A percentile compares a stretch with the other conserved stretches of the same genome.
phyloP scores from a whole-genome alignment of 2,329 filamentous ascomycete species.

The Cadophora luteo-olivacea region DNA sequence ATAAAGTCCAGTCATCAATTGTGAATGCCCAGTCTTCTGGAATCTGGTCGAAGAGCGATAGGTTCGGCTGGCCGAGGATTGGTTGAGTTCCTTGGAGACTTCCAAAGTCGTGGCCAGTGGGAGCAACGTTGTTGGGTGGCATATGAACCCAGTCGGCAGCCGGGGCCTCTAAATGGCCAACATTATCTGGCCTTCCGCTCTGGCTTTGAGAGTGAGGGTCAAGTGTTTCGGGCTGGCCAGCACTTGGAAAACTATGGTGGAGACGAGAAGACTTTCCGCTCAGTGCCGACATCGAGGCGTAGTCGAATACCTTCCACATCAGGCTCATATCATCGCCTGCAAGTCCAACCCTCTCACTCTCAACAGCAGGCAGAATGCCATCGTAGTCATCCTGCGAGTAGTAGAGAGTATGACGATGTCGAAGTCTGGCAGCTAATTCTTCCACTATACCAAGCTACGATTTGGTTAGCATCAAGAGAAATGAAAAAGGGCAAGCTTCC shows the following conservation, averaged over 20 bases:
- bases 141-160: background rate
- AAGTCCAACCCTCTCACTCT: slow-evolving; percentile 30
- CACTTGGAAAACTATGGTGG: too few relatives aligned
- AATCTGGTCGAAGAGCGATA: slow-evolving; percentile 30
- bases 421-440: slow-evolving; percentile 30
- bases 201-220: slow-evolving; percentile 3
- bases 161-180: background rate
- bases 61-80: slow-evolving; percentile 15
- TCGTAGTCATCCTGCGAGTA: slow-evolving; percentile 35
- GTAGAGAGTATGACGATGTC: slow-evolving; percentile 32
- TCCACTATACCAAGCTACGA: slow-evolving; percentile 31
- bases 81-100: slow-evolving; percentile 6
- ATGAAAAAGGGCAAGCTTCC: background rate
- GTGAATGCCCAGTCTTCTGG: slow-evolving; percentile 35
- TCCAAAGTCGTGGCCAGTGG: slow-evolving; percentile 3
- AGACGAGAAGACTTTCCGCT: background rate
- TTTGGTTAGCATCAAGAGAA: background rate
- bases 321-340: slow-evolving; percentile 29
- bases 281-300: slow-evolving; percentile 32
- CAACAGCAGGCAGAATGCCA: slow-evolving; percentile 31
- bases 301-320: slow-evolving; percentile 36
- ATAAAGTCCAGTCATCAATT: slow-evolving; percentile 36
- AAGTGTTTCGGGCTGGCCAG: background rate
- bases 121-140: background rate
- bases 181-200: background rate